Evolutionary conservation across 306 rosid species (phyloP).

Genomic region (Comarum palustre): DNA sequence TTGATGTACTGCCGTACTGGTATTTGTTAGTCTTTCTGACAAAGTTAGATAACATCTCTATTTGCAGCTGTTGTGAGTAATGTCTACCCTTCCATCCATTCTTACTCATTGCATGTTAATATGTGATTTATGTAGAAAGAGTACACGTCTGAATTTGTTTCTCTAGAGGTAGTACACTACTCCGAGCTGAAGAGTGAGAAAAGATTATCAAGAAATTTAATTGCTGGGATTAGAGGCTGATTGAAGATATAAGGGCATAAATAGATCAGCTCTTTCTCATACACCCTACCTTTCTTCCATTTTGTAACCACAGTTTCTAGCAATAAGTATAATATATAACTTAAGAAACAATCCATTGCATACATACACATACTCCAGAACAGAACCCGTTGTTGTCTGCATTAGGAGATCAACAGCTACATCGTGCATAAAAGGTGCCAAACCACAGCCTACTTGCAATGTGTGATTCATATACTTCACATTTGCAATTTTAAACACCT

Average conservation of each 20-base stretch:
- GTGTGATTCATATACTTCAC: not conserved
- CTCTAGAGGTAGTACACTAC: not conserved
- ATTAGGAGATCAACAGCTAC: not conserved
- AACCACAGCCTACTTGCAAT: constrained; percentile 4
- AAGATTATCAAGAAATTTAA: not conserved
- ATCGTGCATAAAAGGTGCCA: not conserved
- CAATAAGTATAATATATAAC: not conserved
- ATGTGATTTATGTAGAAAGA: not conserved
- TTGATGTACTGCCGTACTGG: constrained; percentile 13
- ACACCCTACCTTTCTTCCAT: not conserved
- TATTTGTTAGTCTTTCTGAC: constrained; percentile 18
- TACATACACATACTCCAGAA: not conserved
- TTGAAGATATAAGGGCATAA: not conserved
- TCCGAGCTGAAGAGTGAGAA: not conserved
- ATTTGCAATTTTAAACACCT: not conserved
- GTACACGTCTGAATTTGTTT: not conserved
- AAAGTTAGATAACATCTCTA: constrained; percentile 16
- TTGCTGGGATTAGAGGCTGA: not conserved
- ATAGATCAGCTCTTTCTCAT: not conserved
- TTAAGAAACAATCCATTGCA: not conserved
- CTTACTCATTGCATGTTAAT: not conserved
- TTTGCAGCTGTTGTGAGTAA: constrained; percentile 52
- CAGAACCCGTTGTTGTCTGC: constrained; percentile 2
- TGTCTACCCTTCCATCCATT: not conserved
- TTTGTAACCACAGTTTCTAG: not conserved